Evolutionary conservation across 2,329 filamentous ascomycete species (phyloP), one percentile per base, ranked within the genome.

Genomic region (Scytalidium lignicola): DNA sequence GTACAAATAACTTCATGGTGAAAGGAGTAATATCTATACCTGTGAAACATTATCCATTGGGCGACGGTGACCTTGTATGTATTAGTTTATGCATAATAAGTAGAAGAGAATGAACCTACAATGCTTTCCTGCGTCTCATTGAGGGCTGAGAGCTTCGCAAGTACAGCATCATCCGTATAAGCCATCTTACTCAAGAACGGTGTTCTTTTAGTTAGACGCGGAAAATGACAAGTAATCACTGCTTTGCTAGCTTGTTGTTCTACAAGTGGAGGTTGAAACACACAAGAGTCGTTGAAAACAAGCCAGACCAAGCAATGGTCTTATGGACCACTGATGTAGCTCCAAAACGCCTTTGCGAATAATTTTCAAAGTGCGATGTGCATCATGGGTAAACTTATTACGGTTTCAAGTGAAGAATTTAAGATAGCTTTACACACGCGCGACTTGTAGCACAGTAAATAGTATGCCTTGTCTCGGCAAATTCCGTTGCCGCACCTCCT

Each of bases 31-130:
- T 50, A 44, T 56, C 67, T 54, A 26, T 83, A 95, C 90, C 90
- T 86, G 72, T 99, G 92, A 67, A 99, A 99, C 86, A 99, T 95
- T 54, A 99, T 93, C 95, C 95, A 99, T 83, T 97, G 92, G 50
- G 93, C 90, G 54, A 95, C 91, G 29, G 89, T 92, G 53, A 95
- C 83, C 62, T 37, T 64, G 43, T 2, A 47, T 43, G 18, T 26
- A 37, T 44, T 47, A 51, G 51, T 13, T 26, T 32, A 10, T 40
- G 9, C 10, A 23, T 13, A n/a, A 15, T 2, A 37, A 17, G 4
- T 6, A 23, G 37, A 21, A 15, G 28, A 19, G 12, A 29, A 21
- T 20, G 19, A 37, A 60, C 62, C 55, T 50, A 64, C 82, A 64
- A 99, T 97, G 70, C 90, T 95, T 67, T 99, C 93, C 67, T 99